A percentile compares a stretch with the other conserved stretches of the same genome.
Conservation (phyloP, 176 grass and related monocot species). For the Aegilops bicornis region DNA sequence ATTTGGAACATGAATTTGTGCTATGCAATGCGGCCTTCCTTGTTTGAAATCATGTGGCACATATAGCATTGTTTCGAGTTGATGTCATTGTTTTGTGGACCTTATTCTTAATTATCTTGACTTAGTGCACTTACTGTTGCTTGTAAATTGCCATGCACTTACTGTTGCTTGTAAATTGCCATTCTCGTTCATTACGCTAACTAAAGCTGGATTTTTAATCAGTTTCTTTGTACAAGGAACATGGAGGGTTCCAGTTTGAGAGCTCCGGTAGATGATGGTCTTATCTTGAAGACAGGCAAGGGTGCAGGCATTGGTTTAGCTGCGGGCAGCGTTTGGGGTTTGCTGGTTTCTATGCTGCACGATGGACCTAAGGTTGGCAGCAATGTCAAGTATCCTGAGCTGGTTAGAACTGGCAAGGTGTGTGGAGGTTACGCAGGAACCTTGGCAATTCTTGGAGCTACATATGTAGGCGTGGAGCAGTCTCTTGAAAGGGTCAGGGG, state of each 20-base stretch:
- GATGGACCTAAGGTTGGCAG: slow-evolving; percentile 33
- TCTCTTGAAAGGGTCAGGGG: slow-evolving; percentile 46
- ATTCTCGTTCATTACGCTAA: neutral
- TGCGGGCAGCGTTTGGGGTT: slow-evolving; percentile 43
- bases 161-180: neutral
- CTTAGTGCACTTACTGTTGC: neutral
- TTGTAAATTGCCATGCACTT: neutral
- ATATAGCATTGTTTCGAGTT: neutral
- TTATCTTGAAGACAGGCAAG: slow-evolving; percentile 19
- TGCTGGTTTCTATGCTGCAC: slow-evolving; percentile 24
- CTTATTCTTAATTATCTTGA: too few relatives aligned
- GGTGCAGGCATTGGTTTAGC: slow-evolving; percentile 42
- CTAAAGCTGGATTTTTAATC: slow-evolving; percentile 2
- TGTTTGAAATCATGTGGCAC: neutral
- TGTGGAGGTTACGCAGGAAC: slow-evolving; percentile 38
- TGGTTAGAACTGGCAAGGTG: slow-evolving; percentile 41
- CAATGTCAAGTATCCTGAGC: slow-evolving; percentile 41
- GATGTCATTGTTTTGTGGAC: neutral
- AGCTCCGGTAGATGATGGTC: neutral
- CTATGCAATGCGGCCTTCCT: too few relatives aligned
- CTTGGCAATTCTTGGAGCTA: slow-evolving; percentile 42
- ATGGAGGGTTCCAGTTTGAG: slow-evolving; percentile 38
- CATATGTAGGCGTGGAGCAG: slow-evolving; percentile 45
- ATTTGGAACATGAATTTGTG: too few relatives aligned
- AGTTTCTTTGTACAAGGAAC: slow-evolving; percentile 27